phyloP scores from a whole-genome alignment of 345 rosid species.

The Salix purpurea region DNA sequence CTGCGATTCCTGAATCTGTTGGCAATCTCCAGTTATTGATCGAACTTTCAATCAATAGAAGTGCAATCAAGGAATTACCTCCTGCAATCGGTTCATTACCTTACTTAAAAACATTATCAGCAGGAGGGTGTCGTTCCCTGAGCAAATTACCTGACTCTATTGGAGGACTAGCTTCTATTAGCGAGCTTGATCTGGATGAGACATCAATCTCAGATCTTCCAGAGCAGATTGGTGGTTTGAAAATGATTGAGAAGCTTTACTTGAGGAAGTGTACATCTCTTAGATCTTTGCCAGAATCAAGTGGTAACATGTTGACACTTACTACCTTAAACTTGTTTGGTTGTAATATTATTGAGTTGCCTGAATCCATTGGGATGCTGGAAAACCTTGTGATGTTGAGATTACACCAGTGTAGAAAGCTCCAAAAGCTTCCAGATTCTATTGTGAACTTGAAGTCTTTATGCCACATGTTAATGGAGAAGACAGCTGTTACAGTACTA shows the following conservation, averaged over 20 bases:
- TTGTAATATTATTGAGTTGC: slow-evolving; percentile 34
- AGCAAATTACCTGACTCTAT: slow-evolving; percentile 43
- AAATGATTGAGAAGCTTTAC: slow-evolving; percentile 33
- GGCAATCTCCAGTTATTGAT: slow-evolving; percentile 36
- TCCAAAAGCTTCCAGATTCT: slow-evolving; percentile 42
- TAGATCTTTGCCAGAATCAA: slow-evolving; percentile 34
- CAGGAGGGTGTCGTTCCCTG: slow-evolving; percentile 25
- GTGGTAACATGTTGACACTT: slow-evolving; percentile 35
- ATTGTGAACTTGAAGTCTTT: slow-evolving; percentile 37
- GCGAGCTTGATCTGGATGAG: slow-evolving; percentile 16
- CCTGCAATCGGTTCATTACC: slow-evolving; percentile 39
- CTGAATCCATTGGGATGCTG: slow-evolving; percentile 45
- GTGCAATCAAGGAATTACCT: slow-evolving; percentile 36
- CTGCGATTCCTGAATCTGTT: slow-evolving; percentile 33
- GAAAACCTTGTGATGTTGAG: slow-evolving; percentile 37
- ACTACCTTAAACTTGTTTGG: slow-evolving; percentile 22
- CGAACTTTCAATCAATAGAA: slow-evolving; percentile 7
- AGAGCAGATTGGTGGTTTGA: slow-evolving; percentile 35
- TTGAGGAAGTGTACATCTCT: slow-evolving; percentile 22
- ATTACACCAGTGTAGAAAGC: slow-evolving; percentile 30
- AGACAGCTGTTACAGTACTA: slow-evolving; percentile 38
- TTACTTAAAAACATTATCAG: slow-evolving; percentile 24
- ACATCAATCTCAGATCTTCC: slow-evolving; percentile 37
- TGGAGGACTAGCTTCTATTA: slow-evolving; percentile 33
- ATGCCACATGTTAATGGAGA: slow-evolving; percentile 33